These are phyloP conservation scores for Lentinula detonsa DNA, from an alignment of 768 basidiomycete genomes.

Conservation along the genomic window DNA sequence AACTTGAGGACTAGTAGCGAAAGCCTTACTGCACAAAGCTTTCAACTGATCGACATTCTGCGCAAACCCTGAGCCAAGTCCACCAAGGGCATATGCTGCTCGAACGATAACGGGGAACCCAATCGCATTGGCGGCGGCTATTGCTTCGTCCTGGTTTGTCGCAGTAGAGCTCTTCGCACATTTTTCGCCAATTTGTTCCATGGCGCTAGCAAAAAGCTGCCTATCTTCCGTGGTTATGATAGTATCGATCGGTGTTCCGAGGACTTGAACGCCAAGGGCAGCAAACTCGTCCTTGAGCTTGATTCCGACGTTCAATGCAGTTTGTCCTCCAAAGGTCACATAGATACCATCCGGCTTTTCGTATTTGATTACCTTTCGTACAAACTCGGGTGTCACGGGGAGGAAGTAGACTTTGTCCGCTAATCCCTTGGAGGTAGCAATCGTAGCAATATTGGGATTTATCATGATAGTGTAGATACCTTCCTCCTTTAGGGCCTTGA, in stretches of 20 bases:
- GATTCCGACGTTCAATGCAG: slow-evolving; percentile 93
- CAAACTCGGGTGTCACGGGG: slow-evolving; percentile 96
- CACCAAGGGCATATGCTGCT: slow-evolving; percentile 94
- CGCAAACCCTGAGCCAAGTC: slow-evolving; percentile 95
- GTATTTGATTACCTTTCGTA: slow-evolving; percentile 96
- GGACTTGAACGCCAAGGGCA: slow-evolving; percentile 82
- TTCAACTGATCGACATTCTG: slow-evolving; percentile 86
- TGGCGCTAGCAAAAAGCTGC: slow-evolving; percentile 88
- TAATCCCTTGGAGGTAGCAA: slow-evolving; percentile 93
- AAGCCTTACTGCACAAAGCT: slow-evolving; percentile 88
- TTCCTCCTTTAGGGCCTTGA: slow-evolving; percentile 98
- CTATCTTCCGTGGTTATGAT: slow-evolving; percentile 97
- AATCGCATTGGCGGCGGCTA: slow-evolving; percentile 75
- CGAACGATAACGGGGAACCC: slow-evolving; percentile 96
- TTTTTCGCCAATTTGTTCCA: slow-evolving; percentile 94
- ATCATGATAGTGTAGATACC: slow-evolving; percentile 99
- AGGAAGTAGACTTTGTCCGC: slow-evolving; percentile 99
- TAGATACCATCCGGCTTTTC: slow-evolving; percentile 99
- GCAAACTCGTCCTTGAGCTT: slow-evolving; percentile 97
- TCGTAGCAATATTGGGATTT: slow-evolving; percentile 99
- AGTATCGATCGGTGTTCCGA: slow-evolving; percentile 95
- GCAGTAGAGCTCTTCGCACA: slow-evolving; percentile 90
- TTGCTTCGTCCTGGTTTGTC: slow-evolving; percentile 79
- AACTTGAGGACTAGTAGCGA: slow-evolving; percentile 96
- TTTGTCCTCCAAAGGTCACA: slow-evolving; percentile 97